Evolutionary conservation across 192 early-diverging fungal species (phyloP).

Genomic region (Linnemannia schmuckeri): DNA sequence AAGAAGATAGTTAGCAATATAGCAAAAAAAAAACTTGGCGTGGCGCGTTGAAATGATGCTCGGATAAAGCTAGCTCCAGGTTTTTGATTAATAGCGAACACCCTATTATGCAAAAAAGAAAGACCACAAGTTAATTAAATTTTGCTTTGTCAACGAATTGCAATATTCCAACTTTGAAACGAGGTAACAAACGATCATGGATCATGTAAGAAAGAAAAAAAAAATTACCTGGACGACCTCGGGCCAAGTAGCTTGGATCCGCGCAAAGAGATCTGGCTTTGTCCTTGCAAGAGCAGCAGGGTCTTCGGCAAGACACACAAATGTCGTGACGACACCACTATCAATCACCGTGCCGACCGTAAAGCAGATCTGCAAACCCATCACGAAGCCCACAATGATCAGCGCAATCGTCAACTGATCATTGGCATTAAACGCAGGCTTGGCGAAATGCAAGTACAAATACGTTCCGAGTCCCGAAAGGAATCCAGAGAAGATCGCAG

Average conservation of each 20-base stretch:
- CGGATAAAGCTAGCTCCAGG: neutral
- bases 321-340: constrained; percentile 92
- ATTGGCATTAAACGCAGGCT: constrained; percentile 19
- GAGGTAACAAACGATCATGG: too few species aligned
- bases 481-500: constrained; percentile 61
- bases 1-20: neutral
- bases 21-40: too few species aligned
- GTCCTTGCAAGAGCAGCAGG: constrained; percentile 77
- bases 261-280: constrained; percentile 53
- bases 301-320: constrained; percentile 93
- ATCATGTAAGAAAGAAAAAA: neutral
- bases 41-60: too few species aligned
- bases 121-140: neutral
- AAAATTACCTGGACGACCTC: constrained; percentile 56
- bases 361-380: constrained; percentile 88
- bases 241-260: constrained; percentile 52
- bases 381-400: constrained; percentile 77
- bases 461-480: constrained; percentile 62
- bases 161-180: too few species aligned
- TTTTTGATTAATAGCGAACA: constrained; percentile 13
- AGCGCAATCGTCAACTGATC: constrained; percentile 52
- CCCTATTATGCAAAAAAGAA: constrained; percentile 13
- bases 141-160: neutral
- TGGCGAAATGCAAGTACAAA: constrained; percentile 52
- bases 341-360: constrained; percentile 86